These are phyloP conservation scores for Kokia cookei DNA, from an alignment of 441 rosid genomes.

Conservation along the genomic window DNA sequence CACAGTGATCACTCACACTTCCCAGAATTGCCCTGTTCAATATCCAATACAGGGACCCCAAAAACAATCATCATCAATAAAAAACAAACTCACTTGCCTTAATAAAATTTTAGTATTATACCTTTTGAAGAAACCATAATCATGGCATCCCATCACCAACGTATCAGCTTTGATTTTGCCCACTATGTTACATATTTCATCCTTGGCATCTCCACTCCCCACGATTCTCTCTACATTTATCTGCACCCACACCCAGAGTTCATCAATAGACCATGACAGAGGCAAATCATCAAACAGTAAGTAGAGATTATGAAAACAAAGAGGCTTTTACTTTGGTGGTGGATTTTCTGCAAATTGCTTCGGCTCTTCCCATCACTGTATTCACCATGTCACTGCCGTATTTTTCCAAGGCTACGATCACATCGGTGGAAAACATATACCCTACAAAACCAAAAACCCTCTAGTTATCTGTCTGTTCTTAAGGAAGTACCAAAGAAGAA, in stretches of 20 bases:
- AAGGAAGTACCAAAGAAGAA: background rate
- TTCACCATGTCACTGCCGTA: constrained; percentile 44
- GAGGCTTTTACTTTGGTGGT: background rate
- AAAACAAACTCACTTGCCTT: background rate
- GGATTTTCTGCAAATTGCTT: constrained; percentile 43
- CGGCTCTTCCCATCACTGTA: constrained; percentile 71
- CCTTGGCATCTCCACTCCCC: constrained; percentile 77
- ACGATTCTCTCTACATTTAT: constrained; percentile 48
- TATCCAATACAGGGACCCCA: background rate
- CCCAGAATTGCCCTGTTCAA: constrained; percentile 55
- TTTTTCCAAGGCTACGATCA: constrained; percentile 42
- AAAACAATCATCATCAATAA: background rate
- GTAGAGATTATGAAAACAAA: background rate
- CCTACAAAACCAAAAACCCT: constrained; percentile 18
- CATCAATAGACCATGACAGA: background rate
- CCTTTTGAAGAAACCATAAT: constrained; percentile 90
- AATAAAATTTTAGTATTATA: constrained; percentile 14
- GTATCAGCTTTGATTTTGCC: constrained; percentile 65
- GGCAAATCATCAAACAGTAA: background rate
- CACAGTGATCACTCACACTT: constrained; percentile 72
- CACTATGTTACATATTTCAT: constrained; percentile 60
- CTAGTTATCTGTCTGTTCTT: too few relatives aligned
- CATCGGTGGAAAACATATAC: constrained; percentile 48
- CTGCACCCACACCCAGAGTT: constrained; percentile 23
- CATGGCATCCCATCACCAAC: constrained; percentile 85